Base-by-base conservation (phyloP, 768 basidiomycete genomes). In the Exsudoporus frostii region DNA sequence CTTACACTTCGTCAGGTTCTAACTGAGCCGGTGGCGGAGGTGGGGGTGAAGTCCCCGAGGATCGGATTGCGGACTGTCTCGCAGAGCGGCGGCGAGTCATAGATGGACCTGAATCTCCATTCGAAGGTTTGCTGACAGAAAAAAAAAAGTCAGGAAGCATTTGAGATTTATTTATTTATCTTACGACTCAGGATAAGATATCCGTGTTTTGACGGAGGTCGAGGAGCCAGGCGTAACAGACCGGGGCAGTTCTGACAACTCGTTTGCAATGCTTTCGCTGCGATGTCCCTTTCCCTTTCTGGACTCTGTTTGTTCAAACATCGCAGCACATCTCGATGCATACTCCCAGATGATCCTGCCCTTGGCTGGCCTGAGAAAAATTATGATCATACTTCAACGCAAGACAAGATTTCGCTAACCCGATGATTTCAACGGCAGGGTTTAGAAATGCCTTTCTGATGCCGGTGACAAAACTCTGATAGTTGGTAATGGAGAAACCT, bases 1-100 rank as follows among this genome's bases (percentile, higher is more conserved):
- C 79, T 48, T 71, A 86, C 87, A 88, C 71, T 75, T 90, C 85
- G 57, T 90, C 86, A 4, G 76, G 73, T 55, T 86, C 82, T 33
- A 57, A 51, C 17, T 69, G 61, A 42, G 66, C 46, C 56, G 50
- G 41, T 10, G 45, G 55, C 25, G 72, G 72, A 50, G 77, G 78
- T 30, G 60, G 57, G 15, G 61, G 57, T 17, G 58, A 49, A 43
- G 43, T 19, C 29, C 40, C 56, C 36, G 44, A 45, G n/a, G 56
- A 49, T 38, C 63, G 61, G n/a, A 63, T 57, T 42, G 51, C 65
- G 20, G 65, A 64, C 45, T 69, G 71, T 48, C 79, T 68, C 51
- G 64, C 53, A 22, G 77, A 77, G 43, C 74, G 69, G 50, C 73
- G 72, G n/a, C 41, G 38, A 29, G 57, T 42, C n/a, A 22, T 9